phyloP scores from a whole-genome alignment of 1,139 yeast genomes.

The Lodderomyces theae region DNA sequence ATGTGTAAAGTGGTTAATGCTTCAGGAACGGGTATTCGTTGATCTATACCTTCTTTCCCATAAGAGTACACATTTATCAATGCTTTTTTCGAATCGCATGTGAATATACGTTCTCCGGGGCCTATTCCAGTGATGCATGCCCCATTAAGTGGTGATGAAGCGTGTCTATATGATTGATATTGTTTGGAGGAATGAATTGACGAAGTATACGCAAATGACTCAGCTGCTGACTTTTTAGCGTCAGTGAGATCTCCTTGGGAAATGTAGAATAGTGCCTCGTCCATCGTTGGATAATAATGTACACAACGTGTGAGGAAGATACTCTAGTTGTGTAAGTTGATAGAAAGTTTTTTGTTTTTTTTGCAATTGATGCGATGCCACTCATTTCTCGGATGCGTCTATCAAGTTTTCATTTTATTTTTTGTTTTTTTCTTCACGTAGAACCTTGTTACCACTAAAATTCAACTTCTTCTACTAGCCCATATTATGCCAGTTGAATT shows the following conservation, averaged over 20 bases:
- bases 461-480: background rate
- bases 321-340: background rate
- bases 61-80: conserved; percentile 69
- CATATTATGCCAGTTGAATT: conserved; percentile 79
- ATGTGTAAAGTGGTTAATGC: conserved; percentile 58
- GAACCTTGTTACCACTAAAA: background rate
- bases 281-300: too few relatives aligned
- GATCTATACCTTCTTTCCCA: conserved; percentile 80
- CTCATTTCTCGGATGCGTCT: conserved; percentile 2
- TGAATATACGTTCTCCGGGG: conserved; percentile 48
- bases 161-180: conserved; percentile 53
- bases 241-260: conserved; percentile 50
- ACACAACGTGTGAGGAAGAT: too few relatives aligned
- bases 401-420: background rate
- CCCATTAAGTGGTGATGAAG: conserved; percentile 48
- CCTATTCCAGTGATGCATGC: conserved; percentile 45
- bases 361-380: background rate
- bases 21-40: conserved; percentile 84
- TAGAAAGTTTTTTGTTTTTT: background rate
- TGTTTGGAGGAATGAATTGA: conserved; percentile 53
- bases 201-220: conserved; percentile 47
- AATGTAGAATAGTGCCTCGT: conserved; percentile 57
- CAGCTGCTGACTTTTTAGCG: conserved; percentile 35
- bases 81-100: conserved; percentile 69
- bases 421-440: background rate